Base-by-base conservation (phyloP, 345 rosid genomes). In the Noccaea bulbosa region DNA sequence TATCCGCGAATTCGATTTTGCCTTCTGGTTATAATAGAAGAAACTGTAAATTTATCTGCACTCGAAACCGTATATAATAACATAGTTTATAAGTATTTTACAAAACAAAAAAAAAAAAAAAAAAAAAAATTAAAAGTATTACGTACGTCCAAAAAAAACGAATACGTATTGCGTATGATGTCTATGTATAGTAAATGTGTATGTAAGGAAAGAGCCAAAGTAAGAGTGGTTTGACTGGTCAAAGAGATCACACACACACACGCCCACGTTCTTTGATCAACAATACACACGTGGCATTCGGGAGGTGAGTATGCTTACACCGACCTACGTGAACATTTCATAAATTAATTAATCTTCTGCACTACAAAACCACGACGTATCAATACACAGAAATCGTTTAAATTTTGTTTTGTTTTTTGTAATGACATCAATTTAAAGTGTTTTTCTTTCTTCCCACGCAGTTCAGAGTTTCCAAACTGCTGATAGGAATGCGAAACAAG, bases 241-340 rank as follows among this genome's bases (percentile, higher is more conserved):
- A 76, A 66, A 75, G 40, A n/a, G 20, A 9, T 53, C 48, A 59
- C 24, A 60, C 50, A 45, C 54, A 60, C 16, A 33, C 62, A 59
- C 72, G 56, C 68, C 68, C 68, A 59, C 67, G 68, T 67, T 67
- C 47, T 41, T 47, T 60, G 53, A 39, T 66, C 54, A 74, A 61
- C 59, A 54, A 44, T 32, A 52, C 20, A 62, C 79, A 75, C 74
- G 79, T 75, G 79, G 75, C 75, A 33, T 55, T 47, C 33, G 75
- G 12, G 66, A 69, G 66, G 40, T 11, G 40, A 47, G 60, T 62
- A 27, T 11, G 12, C 51, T 60, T 62, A 34, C 69, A 68, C 78
- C 74, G 70, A 75, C 65, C 52, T 34, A 53, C 64, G 45, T 46
- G 35, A 53, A 54, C 43, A 62, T 30, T 62, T 43, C 17, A 48